A percentile compares a stretch with the other conserved stretches of the same genome.
phyloP scores from a whole-genome alignment of 208 protist genomes.

The Endotrypanum monterogeii region DNA sequence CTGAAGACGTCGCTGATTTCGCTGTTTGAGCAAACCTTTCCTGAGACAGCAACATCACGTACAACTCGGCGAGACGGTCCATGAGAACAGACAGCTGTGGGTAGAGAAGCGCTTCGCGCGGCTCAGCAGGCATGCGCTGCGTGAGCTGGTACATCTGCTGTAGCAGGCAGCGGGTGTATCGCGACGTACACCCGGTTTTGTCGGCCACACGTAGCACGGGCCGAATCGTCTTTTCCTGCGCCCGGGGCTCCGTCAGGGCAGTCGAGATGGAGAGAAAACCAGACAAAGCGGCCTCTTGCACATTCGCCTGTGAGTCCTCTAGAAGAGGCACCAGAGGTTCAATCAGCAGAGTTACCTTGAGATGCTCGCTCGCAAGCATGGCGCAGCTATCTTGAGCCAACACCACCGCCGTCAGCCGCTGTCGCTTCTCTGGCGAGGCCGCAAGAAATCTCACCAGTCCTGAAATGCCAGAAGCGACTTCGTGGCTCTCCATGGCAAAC shows the following conservation, averaged over 20 bases:
- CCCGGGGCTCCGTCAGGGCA: conserved; percentile 31
- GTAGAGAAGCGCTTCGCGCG: conserved; percentile 66
- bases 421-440: conserved; percentile 24
- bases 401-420: conserved; percentile 51
- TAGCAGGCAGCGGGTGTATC: conserved; percentile 42
- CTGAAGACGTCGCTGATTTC: background rate
- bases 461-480: conserved; percentile 42
- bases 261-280: conserved; percentile 43
- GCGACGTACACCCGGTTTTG: conserved; percentile 46
- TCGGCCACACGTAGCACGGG: conserved; percentile 44
- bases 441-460: conserved; percentile 46
- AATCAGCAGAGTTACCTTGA: conserved; percentile 44
- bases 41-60: conserved; percentile 21
- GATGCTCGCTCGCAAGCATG: conserved; percentile 31
- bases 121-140: conserved; percentile 63
- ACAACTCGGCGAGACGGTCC: conserved; percentile 44
- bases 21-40: background rate
- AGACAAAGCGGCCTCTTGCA: conserved; percentile 62
- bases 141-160: conserved; percentile 57
- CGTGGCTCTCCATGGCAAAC: conserved; percentile 37
- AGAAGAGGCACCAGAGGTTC: conserved; percentile 53
- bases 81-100: conserved; percentile 56
- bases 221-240: conserved; percentile 55
- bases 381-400: conserved; percentile 47
- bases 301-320: conserved; percentile 41